Evolutionary conservation across 495 filamentous ascomycete species (phyloP), one percentile per base, ranked within the genome.

Genomic region (Mytilinidion resinicola): DNA sequence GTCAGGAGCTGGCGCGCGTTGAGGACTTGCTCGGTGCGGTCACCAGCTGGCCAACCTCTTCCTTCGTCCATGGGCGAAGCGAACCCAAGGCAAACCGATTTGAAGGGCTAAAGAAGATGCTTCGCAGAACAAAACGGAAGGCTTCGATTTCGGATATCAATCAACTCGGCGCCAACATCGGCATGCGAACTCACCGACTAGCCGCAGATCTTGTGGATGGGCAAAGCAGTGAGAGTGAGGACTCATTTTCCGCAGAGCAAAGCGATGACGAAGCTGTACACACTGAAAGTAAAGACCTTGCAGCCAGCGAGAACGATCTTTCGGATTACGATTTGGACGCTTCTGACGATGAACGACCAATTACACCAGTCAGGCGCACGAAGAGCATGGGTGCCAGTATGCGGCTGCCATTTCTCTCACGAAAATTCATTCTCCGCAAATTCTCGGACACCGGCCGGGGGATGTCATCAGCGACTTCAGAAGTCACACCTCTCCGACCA

Each of bases 151-250:
- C 81, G 14, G 81, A 82, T 17, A 72, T 90, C 59, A 75, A 77
- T 33, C 81, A 80, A 49, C 62, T 88, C 21, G 85, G 84, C 21
- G 73, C 85, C 55, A 85, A 73, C 51, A 73, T 92, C 36, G 87
- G 86, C 12, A 92, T 93, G 77, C 82, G 84, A 53, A 90, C 90
- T 9, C 86, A 90, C 51, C 80, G 82, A 48, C 72, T 95, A 6
- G 78, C 82, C 15, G 79, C 84, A 54, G 78, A 84, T 30, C 80
- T 88, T 10, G 74, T 90, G 41, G 77, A 80, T 38, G 78, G 73
- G 2, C 70, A 74, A 17, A 76, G 64, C 12, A 72, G 70, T 11
- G 73, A 72, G 15, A 78, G 73, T 52, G 77, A 79, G 30, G 70
- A 69, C 37, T 79, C 77, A 44, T 75, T 76, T 49, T 78, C 74